Percentiles rank a stretch among this genome's conserved stretches.
Evolutionary conservation across 2,329 filamentous ascomycete genomes (phyloP).

Genomic region (Colletotrichum orchidophilum): DNA sequence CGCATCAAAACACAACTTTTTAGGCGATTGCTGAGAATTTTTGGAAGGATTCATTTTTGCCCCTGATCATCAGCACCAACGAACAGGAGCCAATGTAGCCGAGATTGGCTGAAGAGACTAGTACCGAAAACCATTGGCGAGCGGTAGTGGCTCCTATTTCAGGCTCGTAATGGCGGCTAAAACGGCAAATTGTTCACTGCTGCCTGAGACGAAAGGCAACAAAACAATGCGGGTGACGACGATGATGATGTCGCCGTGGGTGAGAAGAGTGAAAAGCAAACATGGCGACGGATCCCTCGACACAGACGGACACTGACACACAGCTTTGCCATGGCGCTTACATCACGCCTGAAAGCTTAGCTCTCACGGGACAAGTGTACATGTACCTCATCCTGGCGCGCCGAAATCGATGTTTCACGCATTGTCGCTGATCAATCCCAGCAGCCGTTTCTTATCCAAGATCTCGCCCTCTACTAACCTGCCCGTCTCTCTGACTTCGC

Average conservation of each 20-base stretch:
- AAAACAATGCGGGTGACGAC: background rate
- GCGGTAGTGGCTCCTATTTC: background rate
- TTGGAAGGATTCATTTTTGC: background rate
- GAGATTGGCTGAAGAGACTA: background rate
- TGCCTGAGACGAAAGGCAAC: background rate
- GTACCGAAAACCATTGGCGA: background rate
- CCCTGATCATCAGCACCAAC: background rate
- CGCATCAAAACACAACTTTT: background rate
- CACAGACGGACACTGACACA: background rate
- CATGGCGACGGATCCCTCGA: no score
- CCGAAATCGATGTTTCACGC: background rate
- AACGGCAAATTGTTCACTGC: background rate
- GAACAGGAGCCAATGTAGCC: background rate
- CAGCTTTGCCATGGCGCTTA: background rate
- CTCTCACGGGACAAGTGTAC: no score
- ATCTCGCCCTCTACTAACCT: constrained; percentile 37
- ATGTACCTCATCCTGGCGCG: no score
- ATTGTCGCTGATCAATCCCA: constrained; percentile 34
- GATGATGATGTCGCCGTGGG: background rate
- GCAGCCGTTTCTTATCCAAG: constrained; percentile 39
- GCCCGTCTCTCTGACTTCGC: constrained; percentile 42
- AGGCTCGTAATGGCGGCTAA: background rate
- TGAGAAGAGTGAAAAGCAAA: background rate
- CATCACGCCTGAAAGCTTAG: background rate
- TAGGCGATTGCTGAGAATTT: background rate